Base-by-base conservation (phyloP, 331 rosid genomes). In the Malus hybrid region DNA sequence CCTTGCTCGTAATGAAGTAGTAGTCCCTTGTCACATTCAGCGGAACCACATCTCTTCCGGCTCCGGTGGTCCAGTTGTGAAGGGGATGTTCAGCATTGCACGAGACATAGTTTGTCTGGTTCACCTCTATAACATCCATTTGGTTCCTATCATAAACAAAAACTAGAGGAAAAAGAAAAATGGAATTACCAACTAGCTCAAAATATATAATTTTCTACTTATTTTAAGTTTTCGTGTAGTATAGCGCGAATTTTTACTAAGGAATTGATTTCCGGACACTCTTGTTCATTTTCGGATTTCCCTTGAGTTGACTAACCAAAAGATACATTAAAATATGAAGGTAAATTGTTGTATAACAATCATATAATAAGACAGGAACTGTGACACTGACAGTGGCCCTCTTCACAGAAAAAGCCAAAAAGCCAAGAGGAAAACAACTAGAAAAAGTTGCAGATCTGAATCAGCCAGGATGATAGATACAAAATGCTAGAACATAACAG, bases 61-160 rank as follows among this genome's bases (percentile, higher is more conserved):
- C 96, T 30, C 97, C 97, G 0, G 87, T 90, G 1, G 97, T 95
- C 86, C 87, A 95, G 30, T 91, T 95, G 83, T 81, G 87, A 42
- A 84, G 82, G 0, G 91, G 93, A 73, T 92, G 91, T 26, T 95
- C 97, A 2, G 97, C 24, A 65, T 75, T 88, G 69, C 99, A 95
- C 0, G 57, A 8, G 78, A 90, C 97, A 50, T 89, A 95, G 67
- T 90, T 65, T 16, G 97, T 95, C 78, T 92, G 87, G 89, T 92
- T 95, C 88, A 95, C 97, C 87, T 95, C 97, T 33, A 95, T 85
- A 30, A 95, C 85, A 55, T 78, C 76, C 83, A 75, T 80, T 77
- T 92, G 99, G 89, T 92, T 90, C 97, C 97, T 85, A 42, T 95
- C 97, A 56, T 92, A 95, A 79, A 90, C 97, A 81, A 95, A 95